Evolutionary conservation across 2,329 filamentous ascomycete species (phyloP), one percentile per base, ranked within the genome.

Genomic region (Epichloe scottii): DNA sequence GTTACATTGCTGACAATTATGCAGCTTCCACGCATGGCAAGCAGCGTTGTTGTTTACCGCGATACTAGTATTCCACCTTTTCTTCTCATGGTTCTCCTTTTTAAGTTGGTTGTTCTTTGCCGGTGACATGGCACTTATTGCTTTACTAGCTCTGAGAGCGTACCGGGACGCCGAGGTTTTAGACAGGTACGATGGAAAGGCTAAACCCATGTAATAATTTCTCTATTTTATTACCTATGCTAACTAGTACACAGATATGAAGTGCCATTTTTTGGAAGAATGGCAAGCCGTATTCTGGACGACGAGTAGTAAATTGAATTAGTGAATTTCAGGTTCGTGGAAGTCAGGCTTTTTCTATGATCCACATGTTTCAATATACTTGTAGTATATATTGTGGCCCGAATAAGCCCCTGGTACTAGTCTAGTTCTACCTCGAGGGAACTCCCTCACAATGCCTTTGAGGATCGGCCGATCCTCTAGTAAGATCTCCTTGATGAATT

Each of bases 11-110:
- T 63, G 55, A 65, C 54, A 23, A 12, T 45, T 3, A 42, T 52
- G 37, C 58, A 91, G 87, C 56, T 97, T 97, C 60, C 93, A 98
- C 67, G 93, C 93, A 7, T 98, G 93, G 91, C 93, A 98, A 69
- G 87, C 86, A 6, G 84, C 85, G 56, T 74, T 95, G 61, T 68
- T 95, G 3, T 96, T 95, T 66, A 85, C 87, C 0, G 78, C 78
- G 46, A 62, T 81, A 52, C 79, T 90, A 67, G 68, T 95, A 48
- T 58, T 96, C 23, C 91, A 97, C 64, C 76, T 97, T 38, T 71
- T 97, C 41, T 84, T 97, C 67, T 84, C 83, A 12, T 95, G 89
- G 86, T 91, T 87, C 23, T 76, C 74, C 2, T 82, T 94, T 51
- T 72, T 97, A 2, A 90, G 85, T 55, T 96, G 89, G 87, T 64